Conservation (phyloP, 1,284 basidiomycete genomes). For the Puccinia novopanici region DNA sequence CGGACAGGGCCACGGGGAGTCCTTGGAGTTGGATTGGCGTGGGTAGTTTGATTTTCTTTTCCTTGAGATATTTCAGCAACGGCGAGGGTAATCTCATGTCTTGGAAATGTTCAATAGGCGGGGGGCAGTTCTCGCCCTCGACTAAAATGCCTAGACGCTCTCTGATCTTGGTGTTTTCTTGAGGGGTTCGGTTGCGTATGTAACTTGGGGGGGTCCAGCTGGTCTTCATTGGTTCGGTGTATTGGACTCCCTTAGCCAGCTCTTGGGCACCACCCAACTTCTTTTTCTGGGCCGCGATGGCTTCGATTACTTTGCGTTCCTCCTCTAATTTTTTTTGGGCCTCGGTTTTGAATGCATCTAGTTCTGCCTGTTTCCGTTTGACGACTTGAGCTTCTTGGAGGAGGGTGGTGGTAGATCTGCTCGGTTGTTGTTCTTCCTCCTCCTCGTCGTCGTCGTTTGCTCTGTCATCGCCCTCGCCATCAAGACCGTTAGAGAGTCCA, state of each 20-base stretch:
- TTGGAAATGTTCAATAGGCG: constrained; percentile 88
- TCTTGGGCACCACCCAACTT: constrained; percentile 91
- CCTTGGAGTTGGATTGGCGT: constrained; percentile 98
- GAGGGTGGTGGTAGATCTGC: constrained; percentile 64
- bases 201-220: constrained; percentile 81
- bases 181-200: constrained; percentile 71
- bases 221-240: constrained; percentile 80
- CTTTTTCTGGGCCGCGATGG: constrained; percentile 77
- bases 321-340: constrained; percentile 80
- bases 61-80: constrained; percentile 77
- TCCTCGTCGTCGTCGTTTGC: constrained; percentile 35
- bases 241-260: constrained; percentile 86
- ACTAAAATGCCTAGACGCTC: constrained; percentile 89
- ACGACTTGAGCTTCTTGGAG: constrained; percentile 90
- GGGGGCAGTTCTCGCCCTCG: constrained; percentile 80
- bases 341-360: constrained; percentile 48
- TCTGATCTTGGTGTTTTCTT: constrained; percentile 73
- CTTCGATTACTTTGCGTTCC: constrained; percentile 85
- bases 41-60: constrained; percentile 80
- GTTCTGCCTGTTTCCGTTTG: constrained; percentile 71
- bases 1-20: constrained; percentile 76
- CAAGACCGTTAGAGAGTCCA: not conserved
- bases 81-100: constrained; percentile 96
- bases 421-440: constrained; percentile 26
- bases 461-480: constrained; percentile 11